Evolutionary conservation across 371 early-diverging fungal species (phyloP).

Genomic region (Mucor velutinosus): DNA sequence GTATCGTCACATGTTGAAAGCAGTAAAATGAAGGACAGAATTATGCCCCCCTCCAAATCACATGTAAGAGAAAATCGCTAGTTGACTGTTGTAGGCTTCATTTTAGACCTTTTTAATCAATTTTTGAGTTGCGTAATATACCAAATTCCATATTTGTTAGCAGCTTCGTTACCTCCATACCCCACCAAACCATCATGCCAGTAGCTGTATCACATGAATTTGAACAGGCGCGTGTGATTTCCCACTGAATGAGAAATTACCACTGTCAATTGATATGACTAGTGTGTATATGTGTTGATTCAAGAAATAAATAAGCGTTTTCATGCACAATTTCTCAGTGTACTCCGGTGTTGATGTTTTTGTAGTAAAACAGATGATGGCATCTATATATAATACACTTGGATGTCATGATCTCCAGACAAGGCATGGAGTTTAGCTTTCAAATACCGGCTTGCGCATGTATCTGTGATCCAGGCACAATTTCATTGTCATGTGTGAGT

Average conservation of each 20-base stretch:
- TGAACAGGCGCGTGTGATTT: background rate
- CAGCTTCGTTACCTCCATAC: background rate
- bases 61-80: background rate
- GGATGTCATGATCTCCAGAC: no score
- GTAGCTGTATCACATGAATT: background rate
- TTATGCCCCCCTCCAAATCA: background rate
- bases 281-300: background rate
- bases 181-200: background rate
- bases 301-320: background rate
- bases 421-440: no score
- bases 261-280: slow-evolving; percentile 1
- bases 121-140: slow-evolving; percentile 2
- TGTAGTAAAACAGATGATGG: no score
- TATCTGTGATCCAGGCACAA: no score
- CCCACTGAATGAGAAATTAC: background rate
- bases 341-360: no score
- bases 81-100: background rate
- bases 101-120: background rate
- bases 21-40: background rate
- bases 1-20: slow-evolving; percentile 2
- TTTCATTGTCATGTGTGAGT: no score
- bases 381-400: no score
- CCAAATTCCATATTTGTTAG: background rate
- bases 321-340: background rate
- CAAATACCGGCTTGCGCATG: no score